A percentile compares a stretch with the other conserved stretches of the same genome.
These are phyloP conservation scores for Thalassia testudinum DNA, from an alignment of 116 monocot species.

Conservation along the genomic window DNA sequence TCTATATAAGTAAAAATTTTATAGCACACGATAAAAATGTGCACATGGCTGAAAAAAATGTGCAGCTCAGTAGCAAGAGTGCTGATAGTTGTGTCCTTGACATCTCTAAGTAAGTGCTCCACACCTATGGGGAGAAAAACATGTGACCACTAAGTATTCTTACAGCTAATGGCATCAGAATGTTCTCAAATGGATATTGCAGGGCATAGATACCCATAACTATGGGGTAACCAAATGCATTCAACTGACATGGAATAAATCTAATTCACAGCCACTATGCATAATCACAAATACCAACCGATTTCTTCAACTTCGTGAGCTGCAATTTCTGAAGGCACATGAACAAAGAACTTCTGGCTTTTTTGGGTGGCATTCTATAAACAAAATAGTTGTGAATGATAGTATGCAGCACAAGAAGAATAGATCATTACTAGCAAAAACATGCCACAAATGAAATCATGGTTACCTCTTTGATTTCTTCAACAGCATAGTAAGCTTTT, in stretches of 20 bases:
- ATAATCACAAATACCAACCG: slow-evolving; percentile 20
- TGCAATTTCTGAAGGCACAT: slow-evolving; percentile 95
- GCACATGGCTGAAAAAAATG: neutral
- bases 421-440: neutral
- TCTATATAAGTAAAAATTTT: neutral
- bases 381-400: neutral
- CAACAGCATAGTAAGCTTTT: slow-evolving; percentile 93
- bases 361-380: slow-evolving; percentile 93
- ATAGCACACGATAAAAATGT: neutral
- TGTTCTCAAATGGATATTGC: no score
- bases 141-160: no score
- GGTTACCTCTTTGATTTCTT: slow-evolving; percentile 93
- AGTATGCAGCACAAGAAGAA: neutral
- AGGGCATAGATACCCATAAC: no score
- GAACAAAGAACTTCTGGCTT: slow-evolving; percentile 95
- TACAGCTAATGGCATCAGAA: no score
- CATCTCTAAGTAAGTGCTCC: slow-evolving; percentile 92
- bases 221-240: no score
- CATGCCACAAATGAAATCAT: neutral
- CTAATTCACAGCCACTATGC: no score
- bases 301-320: slow-evolving; percentile 99
- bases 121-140: slow-evolving; percentile 35
- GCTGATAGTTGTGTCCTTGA: slow-evolving; percentile 93
- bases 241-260: no score
- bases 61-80: slow-evolving; percentile 86